phyloP scores from a whole-genome alignment of 768 basidiomycete genomes.

The Mycena haematopus region DNA sequence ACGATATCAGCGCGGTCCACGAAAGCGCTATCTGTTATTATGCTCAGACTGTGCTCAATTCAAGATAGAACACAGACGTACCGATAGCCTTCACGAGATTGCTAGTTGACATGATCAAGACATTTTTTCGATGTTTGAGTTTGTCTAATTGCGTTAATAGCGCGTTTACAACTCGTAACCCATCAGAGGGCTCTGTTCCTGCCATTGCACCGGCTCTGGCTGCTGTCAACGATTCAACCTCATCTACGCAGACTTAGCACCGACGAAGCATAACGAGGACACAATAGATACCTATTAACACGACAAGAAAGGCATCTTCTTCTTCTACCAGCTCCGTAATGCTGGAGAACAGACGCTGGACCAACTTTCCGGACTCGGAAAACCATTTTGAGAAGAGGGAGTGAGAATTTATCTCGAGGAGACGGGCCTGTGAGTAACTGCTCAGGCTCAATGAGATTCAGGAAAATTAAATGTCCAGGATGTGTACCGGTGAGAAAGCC shows the following conservation, averaged over 20 bases:
- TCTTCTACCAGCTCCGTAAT: constrained; percentile 94
- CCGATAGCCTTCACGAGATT: constrained; percentile 96
- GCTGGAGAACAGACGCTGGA: constrained; percentile 88
- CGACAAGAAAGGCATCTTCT: constrained; percentile 88
- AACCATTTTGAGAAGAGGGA: constrained; percentile 99
- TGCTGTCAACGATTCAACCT: constrained; percentile 95
- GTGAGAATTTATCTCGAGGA: constrained; percentile 98
- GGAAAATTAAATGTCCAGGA: constrained; percentile 4
- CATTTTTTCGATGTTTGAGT: constrained; percentile 90
- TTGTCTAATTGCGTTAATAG: constrained; percentile 97
- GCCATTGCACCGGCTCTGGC: constrained; percentile 94
- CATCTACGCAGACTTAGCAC: constrained; percentile 59
- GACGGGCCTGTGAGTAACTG: constrained; percentile 85
- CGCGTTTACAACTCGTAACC: constrained; percentile 94
- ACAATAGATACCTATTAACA: constrained; percentile 77
- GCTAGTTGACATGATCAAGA: constrained; percentile 94
- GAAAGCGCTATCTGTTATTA: constrained; percentile 81
- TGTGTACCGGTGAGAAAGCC: constrained; percentile 79
- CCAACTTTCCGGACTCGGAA: constrained; percentile 97
- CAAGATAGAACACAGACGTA: constrained; percentile 38
- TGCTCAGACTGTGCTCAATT: not conserved
- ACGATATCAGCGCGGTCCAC: constrained; percentile 97
- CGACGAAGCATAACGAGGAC: not conserved
- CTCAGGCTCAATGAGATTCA: constrained; percentile 9
- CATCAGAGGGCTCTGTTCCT: constrained; percentile 95